Evolutionary conservation across 2,329 filamentous ascomycete species (phyloP).

Genomic region (Aspergillus cejpii): DNA sequence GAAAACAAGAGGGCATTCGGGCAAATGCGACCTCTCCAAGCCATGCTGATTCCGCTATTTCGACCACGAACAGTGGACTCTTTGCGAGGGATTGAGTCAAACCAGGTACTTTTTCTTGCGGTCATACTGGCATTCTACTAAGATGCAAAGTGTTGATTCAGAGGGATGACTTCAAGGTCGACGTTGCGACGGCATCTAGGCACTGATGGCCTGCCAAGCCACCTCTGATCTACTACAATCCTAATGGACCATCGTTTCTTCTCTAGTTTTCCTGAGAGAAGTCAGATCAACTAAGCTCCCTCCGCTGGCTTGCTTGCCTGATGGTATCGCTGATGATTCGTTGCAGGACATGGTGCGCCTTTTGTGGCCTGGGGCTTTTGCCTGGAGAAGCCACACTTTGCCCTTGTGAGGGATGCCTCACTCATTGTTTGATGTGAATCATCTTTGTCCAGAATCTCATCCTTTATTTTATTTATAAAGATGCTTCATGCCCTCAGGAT

Average conservation of each 20-base stretch:
- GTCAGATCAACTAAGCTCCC: background rate
- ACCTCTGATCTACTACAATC: background rate
- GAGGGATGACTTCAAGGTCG: background rate
- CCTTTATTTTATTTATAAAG: background rate
- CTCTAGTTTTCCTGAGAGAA: background rate
- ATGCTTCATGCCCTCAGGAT: background rate
- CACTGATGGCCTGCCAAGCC: background rate
- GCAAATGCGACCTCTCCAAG: slow-evolving; percentile 1
- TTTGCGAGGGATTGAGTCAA: slow-evolving; percentile 1
- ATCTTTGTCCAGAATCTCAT: background rate
- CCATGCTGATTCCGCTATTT: slow-evolving; percentile 2
- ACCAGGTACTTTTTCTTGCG: background rate
- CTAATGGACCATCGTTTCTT: background rate
- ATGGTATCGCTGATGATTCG: background rate
- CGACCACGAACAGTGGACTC: background rate
- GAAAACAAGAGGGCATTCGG: background rate
- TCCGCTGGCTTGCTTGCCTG: background rate
- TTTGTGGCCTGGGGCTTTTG: background rate
- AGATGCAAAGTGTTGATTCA: background rate
- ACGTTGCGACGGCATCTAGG: background rate
- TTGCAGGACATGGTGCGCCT: background rate
- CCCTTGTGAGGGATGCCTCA: background rate
- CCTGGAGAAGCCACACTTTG: background rate
- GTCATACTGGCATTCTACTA: background rate
- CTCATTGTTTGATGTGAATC: background rate